Evolutionary conservation across 1,284 basidiomycete species (phyloP).

Genomic region (Puccinia hordei): DNA sequence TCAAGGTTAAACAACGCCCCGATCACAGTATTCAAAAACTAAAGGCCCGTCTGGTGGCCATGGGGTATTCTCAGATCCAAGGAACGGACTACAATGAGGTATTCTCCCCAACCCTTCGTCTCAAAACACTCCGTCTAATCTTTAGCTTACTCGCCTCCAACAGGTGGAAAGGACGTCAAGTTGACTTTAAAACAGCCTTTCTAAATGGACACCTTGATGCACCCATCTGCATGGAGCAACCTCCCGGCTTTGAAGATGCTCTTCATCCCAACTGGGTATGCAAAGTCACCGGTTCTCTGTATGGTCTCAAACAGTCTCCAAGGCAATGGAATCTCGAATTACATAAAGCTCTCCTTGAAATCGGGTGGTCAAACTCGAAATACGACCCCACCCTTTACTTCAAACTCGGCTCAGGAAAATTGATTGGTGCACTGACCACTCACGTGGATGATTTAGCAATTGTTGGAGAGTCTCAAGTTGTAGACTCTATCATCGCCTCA

Average conservation of each 20-base stretch:
- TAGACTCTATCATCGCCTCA: neutral
- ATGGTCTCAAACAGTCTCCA: slow-evolving; percentile 8
- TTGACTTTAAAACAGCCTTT: neutral
- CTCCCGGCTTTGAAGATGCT: neutral
- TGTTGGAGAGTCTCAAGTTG: neutral
- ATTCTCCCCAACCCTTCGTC: neutral
- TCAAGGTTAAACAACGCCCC: neutral
- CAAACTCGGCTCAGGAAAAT: neutral
- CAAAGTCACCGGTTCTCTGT: neutral
- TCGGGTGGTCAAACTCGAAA: neutral
- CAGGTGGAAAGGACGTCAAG: neutral
- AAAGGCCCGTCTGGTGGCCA: neutral
- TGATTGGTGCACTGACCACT: neutral
- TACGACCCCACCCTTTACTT: slow-evolving; percentile 18
- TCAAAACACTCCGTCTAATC: neutral
- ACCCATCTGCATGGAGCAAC: slow-evolving; percentile 8
- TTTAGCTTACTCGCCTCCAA: neutral
- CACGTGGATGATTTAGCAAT: slow-evolving; percentile 21
- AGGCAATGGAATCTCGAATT: slow-evolving; percentile 2
- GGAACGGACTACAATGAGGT: neutral
- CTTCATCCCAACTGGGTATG: neutral
- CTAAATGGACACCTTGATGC: neutral
- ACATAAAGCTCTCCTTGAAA: neutral
- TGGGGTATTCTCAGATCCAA: too few species aligned
- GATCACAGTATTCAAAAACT: neutral